Evolutionary conservation across 164 flowering plant genomes (phyloP).

Genomic region (Liriodendron chinense): DNA sequence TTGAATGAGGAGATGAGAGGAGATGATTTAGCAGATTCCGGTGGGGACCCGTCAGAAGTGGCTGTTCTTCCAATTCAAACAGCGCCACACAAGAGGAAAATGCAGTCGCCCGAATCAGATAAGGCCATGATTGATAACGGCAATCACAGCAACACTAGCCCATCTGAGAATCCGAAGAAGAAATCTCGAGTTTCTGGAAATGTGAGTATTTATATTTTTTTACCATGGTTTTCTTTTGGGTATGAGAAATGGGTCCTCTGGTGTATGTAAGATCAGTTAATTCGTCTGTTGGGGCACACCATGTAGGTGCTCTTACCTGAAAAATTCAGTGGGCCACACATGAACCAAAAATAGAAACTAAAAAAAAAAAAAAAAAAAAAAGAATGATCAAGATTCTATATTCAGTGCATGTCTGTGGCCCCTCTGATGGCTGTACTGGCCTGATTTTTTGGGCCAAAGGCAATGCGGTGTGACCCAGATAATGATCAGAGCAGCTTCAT

Average conservation of each 20-base stretch:
- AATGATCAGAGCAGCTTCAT: too few species aligned
- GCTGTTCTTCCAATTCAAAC: conserved; percentile 14
- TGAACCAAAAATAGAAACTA: too few species aligned
- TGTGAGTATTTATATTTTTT: conserved; percentile 30
- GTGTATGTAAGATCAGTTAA: too few species aligned
- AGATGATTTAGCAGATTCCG: conserved; percentile 24
- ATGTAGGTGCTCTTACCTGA: too few species aligned
- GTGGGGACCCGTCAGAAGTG: conserved; percentile 11
- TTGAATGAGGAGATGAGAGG: conserved; percentile 29
- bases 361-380: too few species aligned
- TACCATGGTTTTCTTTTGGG: not conserved
- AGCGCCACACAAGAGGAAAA: conserved; percentile 21
- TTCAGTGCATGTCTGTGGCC: too few species aligned
- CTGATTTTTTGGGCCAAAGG: not conserved
- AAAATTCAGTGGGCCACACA: too few species aligned
- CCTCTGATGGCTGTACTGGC: too few species aligned
- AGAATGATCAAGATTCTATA: too few species aligned
- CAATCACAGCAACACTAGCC: conserved; percentile 5
- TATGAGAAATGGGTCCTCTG: not conserved
- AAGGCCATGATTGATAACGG: conserved; percentile 11
- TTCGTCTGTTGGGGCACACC: too few species aligned
- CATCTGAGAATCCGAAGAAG: conserved; percentile 41
- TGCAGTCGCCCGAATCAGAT: conserved; percentile 12
- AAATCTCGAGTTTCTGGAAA: conserved; percentile 39
- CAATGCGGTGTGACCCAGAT: too few species aligned